Conservation (phyloP, 83 land plant species). For the Picea mariana region DNA sequence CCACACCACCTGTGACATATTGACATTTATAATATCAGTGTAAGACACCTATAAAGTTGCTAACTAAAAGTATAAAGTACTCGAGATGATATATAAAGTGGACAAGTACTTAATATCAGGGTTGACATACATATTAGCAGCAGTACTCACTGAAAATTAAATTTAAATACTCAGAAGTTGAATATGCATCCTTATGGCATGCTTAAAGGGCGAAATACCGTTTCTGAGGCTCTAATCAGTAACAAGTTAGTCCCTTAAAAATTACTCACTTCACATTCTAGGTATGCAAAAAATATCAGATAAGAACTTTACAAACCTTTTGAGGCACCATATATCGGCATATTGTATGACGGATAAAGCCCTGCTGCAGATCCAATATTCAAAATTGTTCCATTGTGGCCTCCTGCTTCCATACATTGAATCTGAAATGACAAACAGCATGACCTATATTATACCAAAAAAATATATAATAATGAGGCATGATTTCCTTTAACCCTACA, state of each 20-base stretch:
- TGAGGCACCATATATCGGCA: constrained; percentile 63
- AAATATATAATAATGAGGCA: too few relatives aligned
- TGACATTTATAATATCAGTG: neutral
- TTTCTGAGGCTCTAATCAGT: neutral
- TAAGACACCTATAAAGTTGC: neutral
- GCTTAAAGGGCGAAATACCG: neutral
- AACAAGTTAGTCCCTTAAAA: neutral
- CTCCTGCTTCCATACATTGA: constrained; percentile 40
- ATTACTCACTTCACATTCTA: neutral
- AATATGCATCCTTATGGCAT: neutral
- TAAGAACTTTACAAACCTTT: constrained; percentile 63
- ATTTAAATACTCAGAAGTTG: neutral
- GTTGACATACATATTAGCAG: neutral
- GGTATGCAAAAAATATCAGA: neutral
- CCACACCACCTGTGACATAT: constrained; percentile 76
- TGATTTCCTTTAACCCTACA: neutral
- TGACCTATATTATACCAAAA: neutral
- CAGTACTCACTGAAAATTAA: neutral
- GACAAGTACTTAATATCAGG: neutral
- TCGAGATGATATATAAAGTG: neutral
- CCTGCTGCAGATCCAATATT: constrained; percentile 93
- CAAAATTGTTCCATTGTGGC: constrained; percentile 68
- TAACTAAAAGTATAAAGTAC: neutral
- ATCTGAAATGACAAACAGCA: constrained; percentile 41
- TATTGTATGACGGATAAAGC: constrained; percentile 65